phyloP scores from a whole-genome alignment of 75 land plant genomes.

The Adiantum capillusveneris region DNA sequence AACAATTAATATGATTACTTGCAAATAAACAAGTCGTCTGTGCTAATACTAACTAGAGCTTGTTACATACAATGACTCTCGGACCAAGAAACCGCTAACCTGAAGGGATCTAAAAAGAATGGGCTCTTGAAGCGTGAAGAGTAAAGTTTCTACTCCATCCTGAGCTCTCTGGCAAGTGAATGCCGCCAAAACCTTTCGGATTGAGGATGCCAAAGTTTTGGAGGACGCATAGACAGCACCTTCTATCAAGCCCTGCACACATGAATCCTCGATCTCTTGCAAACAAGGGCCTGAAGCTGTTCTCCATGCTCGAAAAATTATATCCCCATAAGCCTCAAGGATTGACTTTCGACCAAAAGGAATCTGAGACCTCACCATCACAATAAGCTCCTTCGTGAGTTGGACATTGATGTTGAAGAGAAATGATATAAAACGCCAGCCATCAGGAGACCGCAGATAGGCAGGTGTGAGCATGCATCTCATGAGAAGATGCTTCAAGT shows the following conservation, averaged over 20 bases:
- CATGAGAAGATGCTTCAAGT: slow-evolving; percentile 52
- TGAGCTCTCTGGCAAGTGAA: slow-evolving; percentile 50
- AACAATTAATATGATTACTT: too few species aligned
- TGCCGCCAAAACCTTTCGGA: slow-evolving; percentile 61
- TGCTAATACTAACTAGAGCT: too few species aligned
- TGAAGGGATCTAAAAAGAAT: slow-evolving; percentile 77
- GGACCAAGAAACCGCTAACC: slow-evolving; percentile 21
- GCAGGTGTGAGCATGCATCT: slow-evolving; percentile 57
- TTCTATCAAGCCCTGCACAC: slow-evolving; percentile 62
- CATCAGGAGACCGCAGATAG: slow-evolving; percentile 64
- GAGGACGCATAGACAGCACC: slow-evolving; percentile 62
- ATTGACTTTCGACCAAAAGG: slow-evolving; percentile 75
- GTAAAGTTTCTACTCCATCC: slow-evolving; percentile 70
- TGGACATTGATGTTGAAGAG: slow-evolving; percentile 45
- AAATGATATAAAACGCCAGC: slow-evolving; percentile 55
- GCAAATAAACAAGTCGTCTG: too few species aligned
- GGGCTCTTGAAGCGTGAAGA: slow-evolving; percentile 70
- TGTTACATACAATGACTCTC: too few species aligned
- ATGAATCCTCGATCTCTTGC: slow-evolving; percentile 46
- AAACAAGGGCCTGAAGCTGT: slow-evolving; percentile 14
- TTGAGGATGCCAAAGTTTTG: slow-evolving; percentile 32
- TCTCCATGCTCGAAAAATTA: slow-evolving; percentile 72
- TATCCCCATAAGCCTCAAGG: slow-evolving; percentile 66
- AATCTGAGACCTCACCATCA: slow-evolving; percentile 62
- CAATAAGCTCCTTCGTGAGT: slow-evolving; percentile 51